Percentiles rank a stretch among this genome's conserved stretches.
These are phyloP conservation scores for Anthostomella pinea DNA, from an alignment of 2,329 filamentous ascomycete genomes.

Conservation along the genomic window DNA sequence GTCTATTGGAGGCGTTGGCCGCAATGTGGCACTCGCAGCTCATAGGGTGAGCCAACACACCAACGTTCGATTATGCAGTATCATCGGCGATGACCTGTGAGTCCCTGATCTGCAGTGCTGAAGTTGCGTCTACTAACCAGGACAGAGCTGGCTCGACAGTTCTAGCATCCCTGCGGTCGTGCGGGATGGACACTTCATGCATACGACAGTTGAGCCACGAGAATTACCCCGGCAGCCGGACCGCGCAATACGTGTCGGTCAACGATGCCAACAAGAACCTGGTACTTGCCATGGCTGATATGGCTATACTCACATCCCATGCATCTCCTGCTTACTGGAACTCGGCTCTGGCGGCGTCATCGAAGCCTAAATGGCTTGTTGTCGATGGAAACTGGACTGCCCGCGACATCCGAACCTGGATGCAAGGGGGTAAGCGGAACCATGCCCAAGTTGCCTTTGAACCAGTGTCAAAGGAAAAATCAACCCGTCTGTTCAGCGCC, in stretches of 20 bases:
- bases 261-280: slow-evolving; percentile 83
- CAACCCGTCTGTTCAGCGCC: slow-evolving; percentile 61
- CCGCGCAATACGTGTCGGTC: slow-evolving; percentile 87
- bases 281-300: slow-evolving; percentile 92
- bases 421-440: slow-evolving; percentile 56
- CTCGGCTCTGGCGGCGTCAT: slow-evolving; percentile 51
- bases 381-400: slow-evolving; percentile 85
- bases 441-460: slow-evolving; percentile 72
- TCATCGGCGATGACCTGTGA: slow-evolving; percentile 75
- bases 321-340: slow-evolving; percentile 57
- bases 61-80: slow-evolving; percentile 72
- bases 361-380: slow-evolving; percentile 72
- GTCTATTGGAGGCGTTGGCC: slow-evolving; percentile 84
- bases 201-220: slow-evolving; percentile 56
- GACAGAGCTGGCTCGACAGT: slow-evolving; percentile 69
- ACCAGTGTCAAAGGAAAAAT: slow-evolving; percentile 82
- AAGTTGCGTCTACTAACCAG: slow-evolving; percentile 8
- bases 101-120: slow-evolving; percentile 21
- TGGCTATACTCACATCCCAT: slow-evolving; percentile 72
- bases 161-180: slow-evolving; percentile 59
- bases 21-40: slow-evolving; percentile 85
- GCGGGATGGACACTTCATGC: slow-evolving; percentile 62
- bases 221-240: slow-evolving; percentile 56
- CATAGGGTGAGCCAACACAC: slow-evolving; percentile 60
- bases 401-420: slow-evolving; percentile 63